Evolutionary conservation across 2,329 filamentous ascomycete species (phyloP).

Genomic region (Lasiodiplodia gonubiensis): DNA sequence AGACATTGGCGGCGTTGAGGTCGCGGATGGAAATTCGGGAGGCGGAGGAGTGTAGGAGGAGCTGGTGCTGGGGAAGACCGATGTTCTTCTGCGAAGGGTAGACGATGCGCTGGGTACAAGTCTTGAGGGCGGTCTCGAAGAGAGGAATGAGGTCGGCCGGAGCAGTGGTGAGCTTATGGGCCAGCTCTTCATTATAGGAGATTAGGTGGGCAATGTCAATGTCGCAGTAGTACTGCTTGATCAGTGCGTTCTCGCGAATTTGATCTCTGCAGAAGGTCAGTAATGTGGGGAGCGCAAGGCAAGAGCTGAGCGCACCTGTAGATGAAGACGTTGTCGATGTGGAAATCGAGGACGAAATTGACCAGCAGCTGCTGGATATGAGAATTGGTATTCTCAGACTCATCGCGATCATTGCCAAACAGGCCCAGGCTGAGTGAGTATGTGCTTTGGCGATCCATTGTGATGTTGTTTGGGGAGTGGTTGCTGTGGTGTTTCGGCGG

Average conservation of each 20-base stretch:
- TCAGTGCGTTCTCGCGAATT: constrained; percentile 88
- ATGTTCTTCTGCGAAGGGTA: constrained; percentile 74
- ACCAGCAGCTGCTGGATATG: constrained; percentile 77
- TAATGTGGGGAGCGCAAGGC: constrained; percentile 27
- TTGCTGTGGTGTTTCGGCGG: constrained; percentile 12
- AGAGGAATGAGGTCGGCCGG: constrained; percentile 92
- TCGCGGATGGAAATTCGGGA: constrained; percentile 93
- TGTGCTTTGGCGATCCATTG: constrained; percentile 86
- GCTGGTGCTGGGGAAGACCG: constrained; percentile 85
- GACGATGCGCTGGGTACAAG: constrained; percentile 91
- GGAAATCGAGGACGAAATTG: constrained; percentile 91
- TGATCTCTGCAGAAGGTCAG: constrained; percentile 73
- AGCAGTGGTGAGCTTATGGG: constrained; percentile 85
- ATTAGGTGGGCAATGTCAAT: constrained; percentile 95
- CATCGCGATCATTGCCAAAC: constrained; percentile 56
- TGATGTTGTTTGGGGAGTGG: constrained; percentile 27
- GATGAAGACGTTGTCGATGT: constrained; percentile 91
- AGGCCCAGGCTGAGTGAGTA: constrained; percentile 87
- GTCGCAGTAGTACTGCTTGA: constrained; percentile 95
- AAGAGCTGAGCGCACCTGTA: constrained; percentile 70
- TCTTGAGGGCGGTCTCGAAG: constrained; percentile 87
- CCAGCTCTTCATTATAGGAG: constrained; percentile 93
- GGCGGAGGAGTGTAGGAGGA: constrained; percentile 90
- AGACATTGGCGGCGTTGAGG: constrained; percentile 89
- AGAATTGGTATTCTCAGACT: constrained; percentile 42